Base-by-base conservation (phyloP, 371 early-diverging fungal species). In the Mortierella sp. region DNA sequence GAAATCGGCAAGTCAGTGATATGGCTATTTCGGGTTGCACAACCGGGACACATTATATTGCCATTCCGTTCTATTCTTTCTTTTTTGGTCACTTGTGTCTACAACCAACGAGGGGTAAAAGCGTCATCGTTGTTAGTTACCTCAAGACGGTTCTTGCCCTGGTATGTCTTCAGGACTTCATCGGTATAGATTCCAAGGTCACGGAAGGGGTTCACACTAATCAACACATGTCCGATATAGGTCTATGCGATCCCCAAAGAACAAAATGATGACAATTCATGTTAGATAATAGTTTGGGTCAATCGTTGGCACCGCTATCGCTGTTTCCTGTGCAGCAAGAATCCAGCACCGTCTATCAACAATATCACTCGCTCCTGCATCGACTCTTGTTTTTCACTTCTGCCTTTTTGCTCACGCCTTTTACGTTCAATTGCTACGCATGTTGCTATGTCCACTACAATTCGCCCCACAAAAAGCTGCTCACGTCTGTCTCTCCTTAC, bases 121-220 rank as follows among this genome's bases (percentile, higher is more conserved):
- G 34, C 70, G 65, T 78, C 75, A 76, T 73, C 71, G 38, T 38
- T 44, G 21, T 68, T 91, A 94, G 21, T 68, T 91, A 94, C 95
- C 91, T 97, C 97, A 75, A 97, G 89, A 74, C 95, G 90, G 85
- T 96, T 97, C 89, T 96, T 97, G 74, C 96, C 96, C 81, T 90
- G 91, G 86, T 97, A 97, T 77, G 92, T 91, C 57, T 89, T 87
- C 70, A 97, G 89, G 16, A 95, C 91, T 50, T 92, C 91, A 70
- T 94, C 94, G 19, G 95, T 95, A 80, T 96, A 96, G 60, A 97
- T 95, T 45, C 96, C 96, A 68, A 96, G 89, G 76, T 96, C 96
- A 79, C 92, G 92, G 89, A 97, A 97, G 31, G 97, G 97, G 82
- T 97, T 97, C 50, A 97, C 97, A 90, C 95, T 95, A 84, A 97